These are phyloP conservation scores for Massospora cicadina DNA, from an alignment of 371 early-diverging fungal species.

Conservation along the genomic window DNA sequence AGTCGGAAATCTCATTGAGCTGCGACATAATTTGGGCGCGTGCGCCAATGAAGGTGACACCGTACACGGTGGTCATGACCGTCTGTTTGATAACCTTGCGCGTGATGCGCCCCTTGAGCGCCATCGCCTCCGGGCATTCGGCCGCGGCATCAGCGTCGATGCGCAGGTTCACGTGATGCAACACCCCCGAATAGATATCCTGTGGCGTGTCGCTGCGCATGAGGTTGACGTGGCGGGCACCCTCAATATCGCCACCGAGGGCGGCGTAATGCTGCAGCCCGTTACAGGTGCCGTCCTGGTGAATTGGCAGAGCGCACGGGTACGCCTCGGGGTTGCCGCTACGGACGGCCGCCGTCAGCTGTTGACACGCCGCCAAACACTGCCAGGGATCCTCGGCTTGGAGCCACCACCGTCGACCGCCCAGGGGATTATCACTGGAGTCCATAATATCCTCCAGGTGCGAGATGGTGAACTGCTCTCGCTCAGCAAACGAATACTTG, in stretches of 20 bases:
- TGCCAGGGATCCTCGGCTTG: conserved; percentile 89
- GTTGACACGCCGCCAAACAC: conserved; percentile 76
- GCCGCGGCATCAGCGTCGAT: conserved; percentile 44
- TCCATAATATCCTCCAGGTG: conserved; percentile 60
- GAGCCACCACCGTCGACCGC: conserved; percentile 76
- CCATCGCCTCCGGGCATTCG: conserved; percentile 32
- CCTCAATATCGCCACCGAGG: conserved; percentile 81
- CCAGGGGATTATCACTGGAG: conserved; percentile 64
- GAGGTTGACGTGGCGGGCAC: conserved; percentile 86
- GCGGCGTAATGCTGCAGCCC: conserved; percentile 98
- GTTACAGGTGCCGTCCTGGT: conserved; percentile 97
- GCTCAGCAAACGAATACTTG: conserved; percentile 77
- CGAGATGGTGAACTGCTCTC: conserved; percentile 51
- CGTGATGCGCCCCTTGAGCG: conserved; percentile 46
- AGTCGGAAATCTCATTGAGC: conserved; percentile 48
- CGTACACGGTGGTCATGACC: conserved; percentile 98
- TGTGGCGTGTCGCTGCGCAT: conserved; percentile 68
- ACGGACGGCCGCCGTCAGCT: conserved; percentile 58
- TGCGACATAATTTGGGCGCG: conserved; percentile 70
- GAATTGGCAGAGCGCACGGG: conserved; percentile 65
- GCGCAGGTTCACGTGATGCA: conserved; percentile 45
- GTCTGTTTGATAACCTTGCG: conserved; percentile 97
- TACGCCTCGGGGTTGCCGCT: conserved; percentile 55
- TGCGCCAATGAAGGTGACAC: conserved; percentile 93
- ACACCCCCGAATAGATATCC: conserved; percentile 89